Conservation (phyloP, 177 flowering plant species). For the Vitis hybrid region DNA sequence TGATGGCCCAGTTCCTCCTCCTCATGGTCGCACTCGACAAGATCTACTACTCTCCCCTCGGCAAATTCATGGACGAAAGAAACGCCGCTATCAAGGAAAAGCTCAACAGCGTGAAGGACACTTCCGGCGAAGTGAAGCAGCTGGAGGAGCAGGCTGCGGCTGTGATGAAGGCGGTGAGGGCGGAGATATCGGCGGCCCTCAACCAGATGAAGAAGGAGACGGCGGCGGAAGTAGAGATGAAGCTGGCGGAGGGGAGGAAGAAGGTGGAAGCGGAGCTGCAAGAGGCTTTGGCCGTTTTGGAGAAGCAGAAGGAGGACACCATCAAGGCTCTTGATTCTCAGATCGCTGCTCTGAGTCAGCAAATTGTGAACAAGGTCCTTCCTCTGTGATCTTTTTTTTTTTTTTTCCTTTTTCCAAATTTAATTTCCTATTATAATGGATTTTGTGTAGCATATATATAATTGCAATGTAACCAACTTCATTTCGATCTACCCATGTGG, state of each 20-base stretch:
- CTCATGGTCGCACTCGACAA: constrained; percentile 93
- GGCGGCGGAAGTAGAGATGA: constrained; percentile 64
- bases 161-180: constrained; percentile 80
- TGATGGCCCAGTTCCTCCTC: constrained; percentile 66
- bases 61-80: constrained; percentile 88
- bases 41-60: constrained; percentile 79
- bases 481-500: no score
- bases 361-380: constrained; percentile 89
- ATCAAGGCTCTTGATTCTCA: constrained; percentile 83
- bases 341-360: constrained; percentile 72
- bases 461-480: no score
- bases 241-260: constrained; percentile 71
- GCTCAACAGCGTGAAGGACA: constrained; percentile 81
- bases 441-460: no score
- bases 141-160: constrained; percentile 90
- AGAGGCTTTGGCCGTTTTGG: constrained; percentile 74
- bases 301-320: constrained; percentile 84
- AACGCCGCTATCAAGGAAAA: constrained; percentile 83
- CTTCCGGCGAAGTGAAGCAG: constrained; percentile 83
- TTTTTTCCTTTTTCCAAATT: not conserved
- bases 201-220: constrained; percentile 95
- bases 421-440: no score
- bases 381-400: constrained; percentile 23
- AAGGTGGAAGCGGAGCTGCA: constrained; percentile 83
- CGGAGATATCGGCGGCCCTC: constrained; percentile 91